These are phyloP conservation scores for Triticum urartu DNA, from an alignment of 176 grass and related monocot genomes.

Conservation along the genomic window DNA sequence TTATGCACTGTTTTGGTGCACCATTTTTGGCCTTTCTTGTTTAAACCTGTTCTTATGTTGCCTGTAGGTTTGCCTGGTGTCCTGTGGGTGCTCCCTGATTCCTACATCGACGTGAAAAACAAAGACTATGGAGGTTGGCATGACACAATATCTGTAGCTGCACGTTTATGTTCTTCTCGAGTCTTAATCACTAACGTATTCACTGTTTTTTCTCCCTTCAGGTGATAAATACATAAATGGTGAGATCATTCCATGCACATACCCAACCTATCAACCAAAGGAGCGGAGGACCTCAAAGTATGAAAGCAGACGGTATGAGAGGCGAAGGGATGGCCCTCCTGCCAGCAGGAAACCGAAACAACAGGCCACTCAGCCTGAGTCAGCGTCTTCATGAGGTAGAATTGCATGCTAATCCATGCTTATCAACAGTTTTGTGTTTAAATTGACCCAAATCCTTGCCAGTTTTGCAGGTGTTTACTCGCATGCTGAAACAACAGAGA, in stretches of 20 bases:
- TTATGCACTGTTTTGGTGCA: background rate
- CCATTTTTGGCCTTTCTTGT: background rate
- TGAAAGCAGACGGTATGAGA: conserved; percentile 84
- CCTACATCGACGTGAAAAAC: conserved; percentile 95
- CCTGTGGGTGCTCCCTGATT: conserved; percentile 92
- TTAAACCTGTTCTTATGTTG: background rate
- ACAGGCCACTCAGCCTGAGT: conserved; percentile 41
- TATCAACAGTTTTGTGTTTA: background rate
- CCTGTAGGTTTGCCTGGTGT: conserved; percentile 76
- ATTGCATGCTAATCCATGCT: background rate
- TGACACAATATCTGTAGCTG: background rate
- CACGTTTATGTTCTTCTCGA: background rate
- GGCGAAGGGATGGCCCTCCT: conserved; percentile 71
- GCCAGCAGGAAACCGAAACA: conserved; percentile 55
- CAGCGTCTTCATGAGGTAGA: conserved; percentile 61
- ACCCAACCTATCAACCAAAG: conserved; percentile 97
- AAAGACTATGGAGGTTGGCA: conserved; percentile 88
- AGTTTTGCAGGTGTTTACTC: conserved; percentile 24
- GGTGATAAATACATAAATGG: conserved; percentile 99
- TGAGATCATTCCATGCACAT: conserved; percentile 95
- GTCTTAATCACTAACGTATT: background rate
- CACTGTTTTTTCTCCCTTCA: conserved; percentile 9
- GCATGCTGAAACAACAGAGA: background rate
- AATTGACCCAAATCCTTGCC: background rate
- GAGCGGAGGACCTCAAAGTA: conserved; percentile 76